Percentiles rank a stretch among this genome's conserved stretches.
Conservation (phyloP, 495 filamentous ascomycete species). For the Pyrenopolyporus hunteri region DNA sequence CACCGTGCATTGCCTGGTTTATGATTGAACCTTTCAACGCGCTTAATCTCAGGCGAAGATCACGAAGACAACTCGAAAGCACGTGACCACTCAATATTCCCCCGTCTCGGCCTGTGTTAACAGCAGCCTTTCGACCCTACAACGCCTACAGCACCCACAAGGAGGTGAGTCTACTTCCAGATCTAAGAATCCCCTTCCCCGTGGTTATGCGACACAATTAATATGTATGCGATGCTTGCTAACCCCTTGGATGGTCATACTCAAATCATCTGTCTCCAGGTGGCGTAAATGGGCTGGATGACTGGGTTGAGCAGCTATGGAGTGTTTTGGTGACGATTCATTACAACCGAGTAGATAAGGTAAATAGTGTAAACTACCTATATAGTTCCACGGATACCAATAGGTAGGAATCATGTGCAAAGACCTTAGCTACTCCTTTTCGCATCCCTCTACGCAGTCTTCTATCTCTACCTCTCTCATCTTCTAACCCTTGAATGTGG, state of each 20-base stretch:
- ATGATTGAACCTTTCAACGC: conserved; percentile 6
- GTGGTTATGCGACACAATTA: conserved; percentile 19
- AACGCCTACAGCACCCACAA: background rate
- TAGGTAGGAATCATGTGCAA: conserved; percentile 5
- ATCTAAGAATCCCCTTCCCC: background rate
- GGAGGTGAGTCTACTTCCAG: background rate
- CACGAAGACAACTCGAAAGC: conserved; percentile 29
- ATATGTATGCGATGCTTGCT: background rate
- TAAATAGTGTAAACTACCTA: too few species aligned
- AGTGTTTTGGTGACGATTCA: background rate
- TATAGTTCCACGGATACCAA: conserved; percentile 11
- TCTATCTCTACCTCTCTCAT: background rate
- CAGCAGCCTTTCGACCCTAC: conserved; percentile 1
- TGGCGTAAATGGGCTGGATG: conserved; percentile 30
- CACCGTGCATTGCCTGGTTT: background rate
- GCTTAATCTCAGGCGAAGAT: conserved; percentile 9
- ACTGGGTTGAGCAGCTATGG: background rate
- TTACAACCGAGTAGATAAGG: conserved; percentile 4
- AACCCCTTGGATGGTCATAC: background rate
- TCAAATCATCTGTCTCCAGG: conserved; percentile 21
- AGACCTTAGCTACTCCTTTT: conserved; percentile 13
- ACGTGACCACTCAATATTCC: conserved; percentile 20
- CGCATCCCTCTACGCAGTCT: conserved; percentile 7
- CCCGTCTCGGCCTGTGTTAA: conserved; percentile 1
- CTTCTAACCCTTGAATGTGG: conserved; percentile 1